phyloP scores from a whole-genome alignment of 2,329 filamentous ascomycete genomes.

The Macrophomina phaseolina region DNA sequence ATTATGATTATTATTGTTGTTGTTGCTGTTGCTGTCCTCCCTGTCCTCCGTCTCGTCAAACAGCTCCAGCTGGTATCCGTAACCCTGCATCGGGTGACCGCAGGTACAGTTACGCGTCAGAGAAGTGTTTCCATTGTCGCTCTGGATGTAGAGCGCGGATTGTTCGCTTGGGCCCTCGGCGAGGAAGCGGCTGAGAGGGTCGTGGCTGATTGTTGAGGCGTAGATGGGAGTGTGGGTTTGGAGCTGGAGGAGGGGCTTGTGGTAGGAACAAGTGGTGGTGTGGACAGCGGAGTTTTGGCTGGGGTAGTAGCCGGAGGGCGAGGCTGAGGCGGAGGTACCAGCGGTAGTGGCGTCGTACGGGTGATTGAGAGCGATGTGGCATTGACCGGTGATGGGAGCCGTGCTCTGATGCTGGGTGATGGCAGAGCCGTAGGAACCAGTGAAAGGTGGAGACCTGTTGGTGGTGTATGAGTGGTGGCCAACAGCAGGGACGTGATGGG shows the following conservation, averaged over 20 bases:
- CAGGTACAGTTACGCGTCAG: constrained; percentile 33
- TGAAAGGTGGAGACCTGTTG: too few relatives aligned
- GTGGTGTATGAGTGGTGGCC: too few relatives aligned
- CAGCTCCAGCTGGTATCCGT: not conserved
- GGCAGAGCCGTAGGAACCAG: not conserved
- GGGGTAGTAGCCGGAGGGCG: not conserved
- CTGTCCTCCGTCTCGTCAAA: not conserved
- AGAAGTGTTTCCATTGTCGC: constrained; percentile 32
- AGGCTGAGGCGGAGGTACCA: not conserved
- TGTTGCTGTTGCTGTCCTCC: not conserved
- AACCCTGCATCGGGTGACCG: not conserved
- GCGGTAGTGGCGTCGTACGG: not conserved
- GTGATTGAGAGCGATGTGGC: too few relatives aligned
- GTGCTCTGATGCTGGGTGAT: too few relatives aligned
- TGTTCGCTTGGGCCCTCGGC: constrained; percentile 34
- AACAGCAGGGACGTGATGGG: too few relatives aligned
- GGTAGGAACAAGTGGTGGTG: constrained; percentile 29
- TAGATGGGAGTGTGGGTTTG: not conserved
- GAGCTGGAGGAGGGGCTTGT: constrained; percentile 28
- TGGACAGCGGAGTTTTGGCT: not conserved
- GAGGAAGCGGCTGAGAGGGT: constrained; percentile 35
- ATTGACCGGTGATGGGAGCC: too few relatives aligned
- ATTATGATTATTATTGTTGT: too few relatives aligned
- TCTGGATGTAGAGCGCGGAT: constrained; percentile 32
- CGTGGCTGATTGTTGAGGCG: not conserved